Base-by-base conservation (phyloP, 768 basidiomycete species). In the Dentipellis fragilis region DNA sequence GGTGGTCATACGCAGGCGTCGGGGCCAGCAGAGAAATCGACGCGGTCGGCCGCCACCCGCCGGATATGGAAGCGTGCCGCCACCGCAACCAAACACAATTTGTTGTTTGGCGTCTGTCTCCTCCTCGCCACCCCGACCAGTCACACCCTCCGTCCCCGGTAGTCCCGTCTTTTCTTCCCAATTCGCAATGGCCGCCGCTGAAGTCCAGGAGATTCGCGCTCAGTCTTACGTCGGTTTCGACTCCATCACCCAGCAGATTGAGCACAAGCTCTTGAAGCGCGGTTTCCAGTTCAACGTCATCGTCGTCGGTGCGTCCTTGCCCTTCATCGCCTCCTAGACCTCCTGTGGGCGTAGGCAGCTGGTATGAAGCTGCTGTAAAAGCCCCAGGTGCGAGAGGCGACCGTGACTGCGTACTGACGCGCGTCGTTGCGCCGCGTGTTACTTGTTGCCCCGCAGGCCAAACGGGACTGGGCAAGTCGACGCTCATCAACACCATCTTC, bases 231-330 rank as follows among this genome's bases (percentile, higher is more conserved):
- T 98, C 71, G 94, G 94, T 67, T 98, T 98, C 76, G 94, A 98
- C 80, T 85, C 88, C 62, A 96, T 98, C 71, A 95, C 93, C 57
- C 83, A 85, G 66, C 95, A 97, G 73, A 97, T 97, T 64, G 95
- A 99, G 79, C 89, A 94, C 80, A 97, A 97, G 81, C 87, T 97
- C 61, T 81, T 98, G 75, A 97, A 97, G 76, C 85, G 95, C 60
- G 95, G 95, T 58, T 98, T 98, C 80, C 92, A 97, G 78, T 98
- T 98, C 83, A 98, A 97, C 67, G 89, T 96, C 58, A 97, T 98
- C 67, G 88, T 92, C 59, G 95, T 87, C 64, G 95, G 94, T 94
- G 62, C 65, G 87, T 80, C 52, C 47, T 49, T 56, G 48, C 48
- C 29, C 29, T 29, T 29, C 6, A 29, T 29, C 29, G 29, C 29